phyloP scores from a whole-genome alignment of 306 rosid genomes.

The Acmispon strigosus region DNA sequence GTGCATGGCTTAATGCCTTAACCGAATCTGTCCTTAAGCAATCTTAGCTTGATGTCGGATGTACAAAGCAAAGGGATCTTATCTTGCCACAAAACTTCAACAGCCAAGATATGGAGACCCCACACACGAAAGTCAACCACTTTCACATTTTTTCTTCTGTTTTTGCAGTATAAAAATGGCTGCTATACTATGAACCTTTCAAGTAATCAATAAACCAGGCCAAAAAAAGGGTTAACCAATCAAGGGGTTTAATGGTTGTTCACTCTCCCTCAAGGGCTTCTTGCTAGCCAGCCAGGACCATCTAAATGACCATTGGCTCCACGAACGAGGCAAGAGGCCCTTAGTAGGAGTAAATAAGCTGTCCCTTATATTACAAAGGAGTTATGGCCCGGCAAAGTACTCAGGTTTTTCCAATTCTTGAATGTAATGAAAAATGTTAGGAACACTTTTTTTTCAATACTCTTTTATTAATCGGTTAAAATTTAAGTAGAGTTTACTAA shows the following conservation, averaged over 20 bases:
- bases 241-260: conserved; percentile 19
- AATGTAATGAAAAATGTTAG: too few species aligned
- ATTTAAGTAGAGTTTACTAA: too few species aligned
- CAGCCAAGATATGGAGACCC: conserved; percentile 22
- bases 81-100: conserved; percentile 1
- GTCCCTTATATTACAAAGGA: background rate
- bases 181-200: background rate
- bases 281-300: background rate
- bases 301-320: background rate
- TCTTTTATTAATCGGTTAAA: too few species aligned
- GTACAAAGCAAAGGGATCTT: background rate
- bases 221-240: background rate
- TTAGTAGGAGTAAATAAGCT: background rate
- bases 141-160: background rate
- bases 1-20: too few species aligned
- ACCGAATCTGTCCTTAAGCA: background rate
- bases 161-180: conserved; percentile 18
- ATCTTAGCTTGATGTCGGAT: background rate
- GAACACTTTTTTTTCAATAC: too few species aligned
- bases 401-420: too few species aligned
- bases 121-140: conserved; percentile 7
- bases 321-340: background rate
- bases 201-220: background rate
- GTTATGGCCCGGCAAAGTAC: background rate
- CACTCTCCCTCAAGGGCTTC: conserved; percentile 26